phyloP scores from a whole-genome alignment of 2,329 filamentous ascomycete genomes.

The Scopulariopsis brevicaulis region DNA sequence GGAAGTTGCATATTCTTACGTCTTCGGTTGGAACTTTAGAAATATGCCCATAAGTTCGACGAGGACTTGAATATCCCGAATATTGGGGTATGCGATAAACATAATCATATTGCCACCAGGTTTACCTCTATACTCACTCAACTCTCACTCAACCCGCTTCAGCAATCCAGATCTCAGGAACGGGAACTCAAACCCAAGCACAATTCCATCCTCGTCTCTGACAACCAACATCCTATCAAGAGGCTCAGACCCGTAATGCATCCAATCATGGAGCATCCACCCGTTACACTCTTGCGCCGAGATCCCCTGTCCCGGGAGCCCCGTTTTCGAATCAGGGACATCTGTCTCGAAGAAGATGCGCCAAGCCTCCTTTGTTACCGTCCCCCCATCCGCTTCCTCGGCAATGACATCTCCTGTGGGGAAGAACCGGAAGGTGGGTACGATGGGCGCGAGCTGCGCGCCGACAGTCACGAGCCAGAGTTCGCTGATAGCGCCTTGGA shows the following conservation, averaged over 20 bases:
- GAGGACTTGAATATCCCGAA: too few relatives aligned
- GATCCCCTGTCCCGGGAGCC: slow-evolving; percentile 14
- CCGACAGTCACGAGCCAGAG: slow-evolving; percentile 9
- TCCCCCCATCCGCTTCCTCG: not conserved
- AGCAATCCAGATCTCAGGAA: slow-evolving; percentile 17
- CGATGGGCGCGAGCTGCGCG: slow-evolving; percentile 10
- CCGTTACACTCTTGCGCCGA: slow-evolving; percentile 13
- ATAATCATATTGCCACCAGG: too few relatives aligned
- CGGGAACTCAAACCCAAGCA: slow-evolving; percentile 19
- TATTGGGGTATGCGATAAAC: too few relatives aligned
- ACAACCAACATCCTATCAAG: slow-evolving; percentile 19
- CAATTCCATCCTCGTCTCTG: slow-evolving; percentile 10
- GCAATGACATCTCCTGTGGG: slow-evolving; percentile 11
- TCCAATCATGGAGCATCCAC: slow-evolving; percentile 21
- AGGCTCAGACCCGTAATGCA: slow-evolving; percentile 20
- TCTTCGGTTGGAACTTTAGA: too few relatives aligned
- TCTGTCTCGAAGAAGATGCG: not conserved
- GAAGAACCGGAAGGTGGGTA: slow-evolving; percentile 12
- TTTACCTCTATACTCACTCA: too few relatives aligned
- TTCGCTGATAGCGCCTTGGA: slow-evolving; percentile 8
- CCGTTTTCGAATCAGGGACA: slow-evolving; percentile 7
- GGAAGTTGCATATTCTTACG: too few relatives aligned
- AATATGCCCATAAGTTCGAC: too few relatives aligned
- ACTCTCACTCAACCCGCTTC: not conserved
- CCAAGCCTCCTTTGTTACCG: not conserved